Conservation (phyloP, 176 grass and related monocot genomes). For the Microstegium vimineum region DNA sequence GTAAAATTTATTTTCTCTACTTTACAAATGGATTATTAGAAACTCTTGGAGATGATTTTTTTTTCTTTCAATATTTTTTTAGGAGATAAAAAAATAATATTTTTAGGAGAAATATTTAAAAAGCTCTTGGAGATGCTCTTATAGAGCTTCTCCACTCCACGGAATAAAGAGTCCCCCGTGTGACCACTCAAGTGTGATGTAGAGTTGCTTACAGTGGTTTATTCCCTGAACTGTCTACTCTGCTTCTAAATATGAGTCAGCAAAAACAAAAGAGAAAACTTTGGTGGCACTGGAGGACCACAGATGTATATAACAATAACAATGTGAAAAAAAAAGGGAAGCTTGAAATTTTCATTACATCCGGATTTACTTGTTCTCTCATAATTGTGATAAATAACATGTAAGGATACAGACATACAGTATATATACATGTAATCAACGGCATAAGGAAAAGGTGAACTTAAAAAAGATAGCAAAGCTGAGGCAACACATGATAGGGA, state of each 20-base stretch:
- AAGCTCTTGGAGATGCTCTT: too few species aligned
- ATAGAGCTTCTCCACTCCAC: too few species aligned
- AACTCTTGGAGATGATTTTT: too few species aligned
- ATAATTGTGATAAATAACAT: neutral
- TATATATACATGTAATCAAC: slow-evolving; percentile 2
- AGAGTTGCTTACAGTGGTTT: neutral
- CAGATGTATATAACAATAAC: neutral
- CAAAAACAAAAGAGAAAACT: neutral
- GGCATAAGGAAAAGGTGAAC: neutral
- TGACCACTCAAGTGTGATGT: too few species aligned
- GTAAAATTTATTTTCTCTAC: too few species aligned
- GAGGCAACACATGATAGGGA: neutral
- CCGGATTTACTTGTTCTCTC: neutral
- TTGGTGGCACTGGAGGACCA: neutral
- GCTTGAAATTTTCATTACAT: neutral
- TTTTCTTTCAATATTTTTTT: too few species aligned
- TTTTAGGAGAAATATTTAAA: too few species aligned
- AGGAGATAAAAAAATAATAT: too few species aligned
- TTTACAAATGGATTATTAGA: too few species aligned
- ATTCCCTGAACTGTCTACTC: neutral
- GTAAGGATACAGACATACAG: neutral
- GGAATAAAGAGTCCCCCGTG: too few species aligned
- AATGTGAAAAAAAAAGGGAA: neutral
- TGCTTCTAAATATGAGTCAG: neutral
- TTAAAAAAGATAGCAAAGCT: neutral